Percentiles rank a stretch among this genome's conserved stretches.
Evolutionary conservation across 176 grass and related monocot genomes (phyloP).

Genomic region (Oryza brachyantha): DNA sequence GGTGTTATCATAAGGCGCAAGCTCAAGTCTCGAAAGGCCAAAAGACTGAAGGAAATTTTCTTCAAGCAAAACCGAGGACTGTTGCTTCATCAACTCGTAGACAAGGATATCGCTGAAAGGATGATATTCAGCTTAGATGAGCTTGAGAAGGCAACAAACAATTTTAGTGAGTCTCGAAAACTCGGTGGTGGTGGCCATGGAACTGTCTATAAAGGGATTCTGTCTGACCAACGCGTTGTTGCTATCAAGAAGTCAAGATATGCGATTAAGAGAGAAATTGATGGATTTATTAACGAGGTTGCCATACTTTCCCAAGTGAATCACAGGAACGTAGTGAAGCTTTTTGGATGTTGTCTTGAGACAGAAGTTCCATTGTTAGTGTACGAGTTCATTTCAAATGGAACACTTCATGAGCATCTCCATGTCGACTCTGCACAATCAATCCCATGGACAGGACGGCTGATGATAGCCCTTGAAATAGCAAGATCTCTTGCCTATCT

Average conservation of each 20-base stretch:
- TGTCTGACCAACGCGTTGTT: conserved; percentile 42
- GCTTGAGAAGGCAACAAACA: conserved; percentile 54
- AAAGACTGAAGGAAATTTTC: conserved; percentile 39
- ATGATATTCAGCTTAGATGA: conserved; percentile 45
- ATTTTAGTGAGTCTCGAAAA: conserved; percentile 34
- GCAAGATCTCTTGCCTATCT: conserved; percentile 45
- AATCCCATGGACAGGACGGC: conserved; percentile 34
- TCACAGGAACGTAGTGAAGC: conserved; percentile 54
- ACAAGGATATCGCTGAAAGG: conserved; percentile 41
- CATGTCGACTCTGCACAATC: neutral
- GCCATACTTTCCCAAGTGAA: conserved; percentile 53
- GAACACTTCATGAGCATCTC: conserved; percentile 42
- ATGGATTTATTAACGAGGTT: conserved; percentile 59
- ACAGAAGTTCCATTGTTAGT: conserved; percentile 46
- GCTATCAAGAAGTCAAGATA: conserved; percentile 54
- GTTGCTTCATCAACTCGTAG: conserved; percentile 35
- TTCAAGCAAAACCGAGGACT: conserved; percentile 45
- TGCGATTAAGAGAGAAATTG: conserved; percentile 46
- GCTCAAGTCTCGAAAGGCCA: conserved; percentile 26
- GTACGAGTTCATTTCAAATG: conserved; percentile 71
- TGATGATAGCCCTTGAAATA: conserved; percentile 44
- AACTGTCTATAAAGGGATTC: conserved; percentile 45
- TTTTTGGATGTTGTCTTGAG: conserved; percentile 58
- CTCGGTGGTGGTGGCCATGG: conserved; percentile 50
- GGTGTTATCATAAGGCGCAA: too few species aligned